These are phyloP conservation scores for Boletus barrowsii DNA, from an alignment of 768 basidiomycete species.

Conservation along the genomic window DNA sequence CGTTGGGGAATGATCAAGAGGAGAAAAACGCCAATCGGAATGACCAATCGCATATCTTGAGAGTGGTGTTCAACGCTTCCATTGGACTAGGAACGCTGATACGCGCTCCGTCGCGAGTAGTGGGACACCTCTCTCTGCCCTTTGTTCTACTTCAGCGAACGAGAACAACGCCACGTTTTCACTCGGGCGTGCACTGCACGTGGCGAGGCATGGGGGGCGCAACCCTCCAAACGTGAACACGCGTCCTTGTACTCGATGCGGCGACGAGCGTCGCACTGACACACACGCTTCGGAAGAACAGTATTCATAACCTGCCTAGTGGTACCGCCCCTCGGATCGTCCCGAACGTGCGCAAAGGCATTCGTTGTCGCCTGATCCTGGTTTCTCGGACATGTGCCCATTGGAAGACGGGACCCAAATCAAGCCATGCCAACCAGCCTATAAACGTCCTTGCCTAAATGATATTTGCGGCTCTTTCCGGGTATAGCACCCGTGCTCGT, in stretches of 20 bases:
- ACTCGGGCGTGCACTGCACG: neutral
- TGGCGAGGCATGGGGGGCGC: conserved; percentile 1
- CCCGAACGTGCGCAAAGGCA: neutral
- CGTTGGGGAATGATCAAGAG: no score
- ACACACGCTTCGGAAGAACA: neutral
- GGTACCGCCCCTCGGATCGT: neutral
- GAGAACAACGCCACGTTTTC: conserved; percentile 2
- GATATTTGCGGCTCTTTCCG: neutral
- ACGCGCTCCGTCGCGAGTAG: neutral
- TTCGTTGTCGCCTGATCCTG: neutral
- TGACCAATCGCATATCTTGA: no score
- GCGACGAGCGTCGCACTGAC: neutral
- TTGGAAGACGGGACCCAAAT: neutral
- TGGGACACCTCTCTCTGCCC: neutral
- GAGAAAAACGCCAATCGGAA: no score
- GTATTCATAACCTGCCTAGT: neutral
- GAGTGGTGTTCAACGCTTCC: neutral
- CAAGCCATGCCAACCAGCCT: neutral
- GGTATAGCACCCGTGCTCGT: neutral
- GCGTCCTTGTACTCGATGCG: no score
- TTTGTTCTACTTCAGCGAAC: neutral
- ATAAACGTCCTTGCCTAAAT: neutral
- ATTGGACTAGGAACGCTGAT: neutral
- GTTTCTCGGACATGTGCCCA: neutral
- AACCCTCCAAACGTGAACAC: neutral